These are phyloP conservation scores for Xanthoconium separans DNA, from an alignment of 1,284 basidiomycete species.

Conservation along the genomic window DNA sequence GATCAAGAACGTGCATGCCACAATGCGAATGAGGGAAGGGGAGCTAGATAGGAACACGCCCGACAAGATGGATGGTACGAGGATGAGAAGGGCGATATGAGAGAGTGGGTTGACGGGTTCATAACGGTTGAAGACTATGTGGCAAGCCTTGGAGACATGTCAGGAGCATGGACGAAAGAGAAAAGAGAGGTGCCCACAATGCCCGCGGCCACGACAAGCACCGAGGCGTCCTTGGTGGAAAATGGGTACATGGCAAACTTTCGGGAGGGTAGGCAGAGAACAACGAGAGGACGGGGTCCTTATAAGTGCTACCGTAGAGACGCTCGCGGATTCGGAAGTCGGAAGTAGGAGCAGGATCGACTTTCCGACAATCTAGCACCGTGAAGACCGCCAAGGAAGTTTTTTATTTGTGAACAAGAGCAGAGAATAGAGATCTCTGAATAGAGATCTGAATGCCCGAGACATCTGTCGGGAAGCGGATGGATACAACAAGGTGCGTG, in stretches of 20 bases:
- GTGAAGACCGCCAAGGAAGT: conserved; percentile 21
- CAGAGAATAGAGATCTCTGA: conserved; percentile 17
- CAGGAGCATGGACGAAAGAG: conserved; percentile 1
- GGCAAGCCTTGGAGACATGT: conserved; percentile 27
- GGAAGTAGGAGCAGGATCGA: conserved; percentile 34
- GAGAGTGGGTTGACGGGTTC: conserved; percentile 30
- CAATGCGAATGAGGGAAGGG: conserved; percentile 10
- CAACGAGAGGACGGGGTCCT: conserved; percentile 15
- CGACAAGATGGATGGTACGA: conserved; percentile 22
- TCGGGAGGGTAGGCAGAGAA: conserved; percentile 16
- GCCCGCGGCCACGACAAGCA: conserved; percentile 21
- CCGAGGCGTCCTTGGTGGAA: conserved; percentile 20
- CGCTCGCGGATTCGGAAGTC: conserved; percentile 34
- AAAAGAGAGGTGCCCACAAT: conserved; percentile 20
- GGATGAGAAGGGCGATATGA: conserved; percentile 26
- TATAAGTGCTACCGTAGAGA: conserved; percentile 28
- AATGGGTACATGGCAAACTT: conserved; percentile 21
- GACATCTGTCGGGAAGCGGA: conserved; percentile 14
- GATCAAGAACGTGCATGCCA: conserved; percentile 23
- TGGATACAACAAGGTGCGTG: conserved; percentile 9
- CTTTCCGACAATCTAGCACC: conserved; percentile 36
- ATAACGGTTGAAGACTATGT: conserved; percentile 34
- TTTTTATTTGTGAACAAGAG: conserved; percentile 24
- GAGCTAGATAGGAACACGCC: conserved; percentile 11
- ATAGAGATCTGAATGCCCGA: conserved; percentile 17